These are phyloP conservation scores for Colletotrichum gloeosporioides DNA, from an alignment of 2,329 filamentous ascomycete species.

Conservation along the genomic window DNA sequence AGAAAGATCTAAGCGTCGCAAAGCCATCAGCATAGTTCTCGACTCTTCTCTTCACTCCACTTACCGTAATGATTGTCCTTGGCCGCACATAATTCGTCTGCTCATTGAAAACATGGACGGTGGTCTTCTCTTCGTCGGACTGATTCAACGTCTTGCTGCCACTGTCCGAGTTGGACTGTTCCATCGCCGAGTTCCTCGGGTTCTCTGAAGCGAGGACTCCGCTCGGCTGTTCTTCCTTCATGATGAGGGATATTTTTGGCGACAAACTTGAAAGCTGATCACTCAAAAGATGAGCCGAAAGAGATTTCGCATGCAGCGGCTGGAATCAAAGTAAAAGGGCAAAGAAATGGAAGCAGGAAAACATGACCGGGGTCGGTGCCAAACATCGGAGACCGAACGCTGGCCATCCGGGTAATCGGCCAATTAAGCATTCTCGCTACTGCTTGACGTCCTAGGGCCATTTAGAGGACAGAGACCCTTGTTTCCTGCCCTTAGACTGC, in stretches of 20 bases:
- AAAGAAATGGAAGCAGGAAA: not conserved
- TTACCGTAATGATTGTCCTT: constrained; percentile 56
- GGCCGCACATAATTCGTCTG: constrained; percentile 61
- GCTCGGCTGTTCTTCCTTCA: not conserved
- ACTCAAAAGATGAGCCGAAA: not conserved
- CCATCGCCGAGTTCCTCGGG: not conserved
- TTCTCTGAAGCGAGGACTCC: not conserved
- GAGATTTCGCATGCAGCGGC: not conserved
- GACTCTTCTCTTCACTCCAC: not conserved
- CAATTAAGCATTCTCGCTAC: not conserved
- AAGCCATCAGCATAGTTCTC: not conserved
- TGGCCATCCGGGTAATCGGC: not conserved
- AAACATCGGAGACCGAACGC: not conserved
- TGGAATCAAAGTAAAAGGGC: not conserved
- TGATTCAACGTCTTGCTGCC: constrained; percentile 9
- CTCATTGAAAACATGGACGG: constrained; percentile 50
- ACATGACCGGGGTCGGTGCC: not conserved
- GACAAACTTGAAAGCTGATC: not conserved
- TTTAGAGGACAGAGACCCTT: not conserved
- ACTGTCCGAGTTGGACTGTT: constrained; percentile 8
- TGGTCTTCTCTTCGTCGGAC: constrained; percentile 22
- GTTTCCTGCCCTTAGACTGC: not conserved
- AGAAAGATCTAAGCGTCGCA: constrained; percentile 54
- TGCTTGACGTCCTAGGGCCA: not conserved
- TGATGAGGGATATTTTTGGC: not conserved